Evolutionary conservation across 2,329 filamentous ascomycete species (phyloP), one percentile per base, ranked within the genome.

Genomic region (Aspergillus brunneoviolaceus): DNA sequence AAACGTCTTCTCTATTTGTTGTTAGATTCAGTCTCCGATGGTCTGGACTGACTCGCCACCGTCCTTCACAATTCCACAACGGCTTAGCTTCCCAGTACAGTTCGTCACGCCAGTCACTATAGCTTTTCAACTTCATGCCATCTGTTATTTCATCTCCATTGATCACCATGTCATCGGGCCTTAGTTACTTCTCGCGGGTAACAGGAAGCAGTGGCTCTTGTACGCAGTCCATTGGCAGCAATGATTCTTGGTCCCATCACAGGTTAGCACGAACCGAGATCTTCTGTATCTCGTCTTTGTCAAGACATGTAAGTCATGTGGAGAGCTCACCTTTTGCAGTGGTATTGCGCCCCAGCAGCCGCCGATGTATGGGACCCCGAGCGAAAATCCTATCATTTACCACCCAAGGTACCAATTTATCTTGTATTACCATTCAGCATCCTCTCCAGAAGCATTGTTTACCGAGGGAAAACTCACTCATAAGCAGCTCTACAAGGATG

Each of bases 361-460:
- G 33, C 62, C 56, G 39, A 66, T 72, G 54, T 76, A 74, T 53
- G 67, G 65, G 51, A 60, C 65, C 55, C 65, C 72, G 45, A 65
- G 67, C 48, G 66, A 67, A 48, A 50, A 65, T 56, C 71, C 73
- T 39, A 59, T 74, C 51, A 67, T 76, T 21, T 76, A 74, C 62
- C 73, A 75, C 49, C 71, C 69, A 76, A 76, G 74, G 74, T 76
- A 75, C 55, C 60, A 57, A 54, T 57, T 52, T 51, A 58, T 53
- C 49, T 53, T 55, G 49, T 60, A 35, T 60, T 23, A 29, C 23
- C 12, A 49, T 57, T 52, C 21, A 45, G 45, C 51, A 57, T 48
- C 33, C 23, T 47, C 49, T 57, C 49, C 23, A 49, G 59, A 29
- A 61, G 65, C 57, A 51, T 39, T 25, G 54, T 51, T 61, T 49